These are phyloP conservation scores for Xanthoconium separans DNA, from an alignment of 1,284 basidiomycete species.

Conservation along the genomic window DNA sequence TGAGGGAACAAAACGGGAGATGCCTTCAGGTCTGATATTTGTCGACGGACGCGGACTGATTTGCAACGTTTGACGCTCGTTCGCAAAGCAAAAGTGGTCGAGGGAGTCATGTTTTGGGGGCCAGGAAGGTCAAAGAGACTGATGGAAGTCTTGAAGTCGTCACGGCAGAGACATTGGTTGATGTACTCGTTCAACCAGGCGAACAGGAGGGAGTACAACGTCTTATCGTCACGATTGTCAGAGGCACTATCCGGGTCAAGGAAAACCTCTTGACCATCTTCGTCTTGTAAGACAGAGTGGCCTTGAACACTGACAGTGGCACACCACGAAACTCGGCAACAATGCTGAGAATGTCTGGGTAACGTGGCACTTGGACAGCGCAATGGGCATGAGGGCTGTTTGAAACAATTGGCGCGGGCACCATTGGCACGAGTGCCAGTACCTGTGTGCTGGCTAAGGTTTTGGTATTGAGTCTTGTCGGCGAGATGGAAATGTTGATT, in stretches of 20 bases:
- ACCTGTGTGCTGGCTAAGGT: slow-evolving; percentile 68
- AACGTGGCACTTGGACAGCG: slow-evolving; percentile 89
- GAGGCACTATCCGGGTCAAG: slow-evolving; percentile 93
- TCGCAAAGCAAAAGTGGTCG: too few species aligned
- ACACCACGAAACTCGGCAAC: too few species aligned
- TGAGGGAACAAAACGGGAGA: too few species aligned
- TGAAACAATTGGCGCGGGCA: slow-evolving; percentile 71
- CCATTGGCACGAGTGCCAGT: slow-evolving; percentile 41
- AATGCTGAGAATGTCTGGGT: slow-evolving; percentile 95
- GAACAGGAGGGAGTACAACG: slow-evolving; percentile 92
- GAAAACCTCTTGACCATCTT: slow-evolving; percentile 91
- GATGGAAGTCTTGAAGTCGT: too few species aligned
- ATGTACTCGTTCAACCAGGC: too few species aligned
- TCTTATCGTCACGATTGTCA: slow-evolving; percentile 90
- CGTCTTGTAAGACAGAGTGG: slow-evolving; percentile 89
- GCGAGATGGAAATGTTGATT: slow-evolving; percentile 78
- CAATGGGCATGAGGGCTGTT: slow-evolving; percentile 93
- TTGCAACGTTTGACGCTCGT: too few species aligned
- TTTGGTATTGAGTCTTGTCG: slow-evolving; percentile 79
- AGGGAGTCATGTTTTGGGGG: too few species aligned
- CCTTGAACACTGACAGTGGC: too few species aligned
- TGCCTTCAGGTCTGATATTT: too few species aligned
- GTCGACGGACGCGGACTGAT: too few species aligned
- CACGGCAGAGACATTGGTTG: too few species aligned
- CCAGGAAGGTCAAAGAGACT: too few species aligned